Conservation (phyloP, 2,329 filamentous ascomycete species). For the Chaetomiaceae sp. region DNA sequence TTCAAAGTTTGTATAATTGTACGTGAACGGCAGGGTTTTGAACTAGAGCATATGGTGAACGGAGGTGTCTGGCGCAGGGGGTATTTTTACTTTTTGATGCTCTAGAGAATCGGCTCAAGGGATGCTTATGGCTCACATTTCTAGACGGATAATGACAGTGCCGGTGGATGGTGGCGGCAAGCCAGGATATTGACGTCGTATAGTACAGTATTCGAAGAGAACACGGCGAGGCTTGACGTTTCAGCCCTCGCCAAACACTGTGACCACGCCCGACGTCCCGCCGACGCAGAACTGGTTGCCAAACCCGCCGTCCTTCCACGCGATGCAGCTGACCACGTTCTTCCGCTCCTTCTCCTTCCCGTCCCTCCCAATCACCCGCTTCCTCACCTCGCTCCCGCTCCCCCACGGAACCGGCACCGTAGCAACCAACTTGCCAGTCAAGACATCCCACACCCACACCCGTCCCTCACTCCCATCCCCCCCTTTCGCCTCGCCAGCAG, state of each 20-base stretch:
- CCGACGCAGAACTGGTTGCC: conserved; percentile 63
- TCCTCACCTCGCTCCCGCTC: conserved; percentile 41
- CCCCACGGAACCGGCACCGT: conserved; percentile 58
- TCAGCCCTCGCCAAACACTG: conserved; percentile 48
- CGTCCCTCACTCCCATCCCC: conserved; percentile 47
- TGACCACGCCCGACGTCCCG: conserved; percentile 62
- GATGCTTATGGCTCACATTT: background rate
- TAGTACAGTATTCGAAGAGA: no score
- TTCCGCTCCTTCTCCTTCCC: conserved; percentile 56
- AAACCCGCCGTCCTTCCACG: conserved; percentile 59
- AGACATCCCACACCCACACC: conserved; percentile 78
- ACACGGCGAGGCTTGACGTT: no score
- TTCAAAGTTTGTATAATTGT: background rate
- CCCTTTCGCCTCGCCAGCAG: conserved; percentile 24
- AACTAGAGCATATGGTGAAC: conserved; percentile 19
- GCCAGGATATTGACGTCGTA: background rate
- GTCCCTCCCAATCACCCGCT: conserved; percentile 53
- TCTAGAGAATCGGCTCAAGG: conserved; percentile 8
- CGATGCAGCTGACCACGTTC: conserved; percentile 59
- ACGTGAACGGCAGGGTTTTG: conserved; percentile 13
- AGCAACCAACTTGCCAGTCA: conserved; percentile 65
- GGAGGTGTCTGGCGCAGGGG: conserved; percentile 24
- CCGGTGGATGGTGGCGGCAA: no score
- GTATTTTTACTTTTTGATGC: conserved; percentile 4
- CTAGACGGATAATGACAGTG: background rate